Base-by-base conservation (phyloP, 352 stramenopile genomes). In the Aphanomyces cochlioides region DNA sequence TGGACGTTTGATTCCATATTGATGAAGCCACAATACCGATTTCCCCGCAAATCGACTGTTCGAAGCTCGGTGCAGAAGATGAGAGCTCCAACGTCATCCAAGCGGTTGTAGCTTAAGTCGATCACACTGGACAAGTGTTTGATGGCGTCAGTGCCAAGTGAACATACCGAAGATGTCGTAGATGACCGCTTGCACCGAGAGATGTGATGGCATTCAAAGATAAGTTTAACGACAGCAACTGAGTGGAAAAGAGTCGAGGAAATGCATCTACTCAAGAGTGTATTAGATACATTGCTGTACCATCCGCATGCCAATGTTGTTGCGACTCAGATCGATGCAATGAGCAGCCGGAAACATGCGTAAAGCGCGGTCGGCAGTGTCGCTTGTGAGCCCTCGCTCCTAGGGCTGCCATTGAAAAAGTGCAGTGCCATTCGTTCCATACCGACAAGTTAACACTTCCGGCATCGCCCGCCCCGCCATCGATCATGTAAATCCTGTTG, bases 21-120 rank as follows among this genome's bases (percentile, higher is more conserved):
- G 43, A 12, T 7, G 2, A 36, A 19, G 15, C 13, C n/a, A 28
- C 41, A 28, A 8, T 41, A 15, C 43, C 43, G n/a, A 21, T 40
- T 53, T 38, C 12, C 7, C 38, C 28, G 5, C 13, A 66, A 15
- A 41, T 4, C 7, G 34, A 38, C 7, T 12, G 7, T 12, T 4
- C 13, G 6, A 48, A 67, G 59, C 19, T 15, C 19, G 10, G 12
- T 39, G 43, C 59, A 67, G 39, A 56, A 67, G 17, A 67, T 39
- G n/a, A 67, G 28, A 7, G 41, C 17, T 13, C 56, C 59, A 7
- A 67, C 59, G n/a, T 56, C 19, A 8, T 38, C n/a, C 3, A 67
- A 40, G 6, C 41, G 39, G 41, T 67, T 67, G 43, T 43, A 67
- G 41, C 59, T 67, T 28, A 67, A 19, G 41, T 67, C 59, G 4